These are phyloP conservation scores for Hapsidospora chrysogenum DNA, from an alignment of 495 filamentous ascomycete species.

Conservation along the genomic window DNA sequence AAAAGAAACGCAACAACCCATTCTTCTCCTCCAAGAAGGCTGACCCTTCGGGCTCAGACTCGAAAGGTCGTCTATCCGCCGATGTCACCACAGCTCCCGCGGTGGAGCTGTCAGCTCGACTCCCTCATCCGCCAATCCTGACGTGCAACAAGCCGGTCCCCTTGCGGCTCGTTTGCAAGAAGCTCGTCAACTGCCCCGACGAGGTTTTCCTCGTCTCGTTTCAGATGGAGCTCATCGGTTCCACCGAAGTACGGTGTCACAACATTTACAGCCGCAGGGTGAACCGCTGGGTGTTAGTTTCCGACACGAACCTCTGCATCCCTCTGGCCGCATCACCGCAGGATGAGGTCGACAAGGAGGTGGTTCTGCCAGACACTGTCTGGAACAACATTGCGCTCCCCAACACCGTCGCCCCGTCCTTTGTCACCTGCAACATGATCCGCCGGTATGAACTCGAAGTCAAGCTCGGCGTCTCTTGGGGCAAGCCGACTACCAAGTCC, in stretches of 20 bases:
- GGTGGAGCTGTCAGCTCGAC: conserved; percentile 54
- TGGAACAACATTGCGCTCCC: conserved; percentile 61
- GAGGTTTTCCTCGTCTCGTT: conserved; percentile 59
- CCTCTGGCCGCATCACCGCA: conserved; percentile 35
- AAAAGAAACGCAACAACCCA: conserved; percentile 29
- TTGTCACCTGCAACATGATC: conserved; percentile 75
- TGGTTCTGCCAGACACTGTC: conserved; percentile 42
- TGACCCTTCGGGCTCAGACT: not conserved
- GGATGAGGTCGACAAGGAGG: conserved; percentile 47
- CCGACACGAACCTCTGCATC: conserved; percentile 45
- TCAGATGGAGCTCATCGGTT: conserved; percentile 65
- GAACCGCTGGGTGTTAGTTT: conserved; percentile 51
- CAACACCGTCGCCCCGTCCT: conserved; percentile 69
- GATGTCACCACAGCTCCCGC: conserved; percentile 14
- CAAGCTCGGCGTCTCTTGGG: conserved; percentile 51
- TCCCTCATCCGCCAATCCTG: conserved; percentile 77
- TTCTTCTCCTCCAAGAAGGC: conserved; percentile 29
- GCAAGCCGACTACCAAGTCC: conserved; percentile 9
- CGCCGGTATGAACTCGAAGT: conserved; percentile 73
- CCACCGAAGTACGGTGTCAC: conserved; percentile 61
- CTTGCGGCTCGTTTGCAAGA: conserved; percentile 60
- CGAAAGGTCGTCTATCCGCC: not conserved
- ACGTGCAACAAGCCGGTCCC: conserved; percentile 79
- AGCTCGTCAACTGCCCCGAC: conserved; percentile 44
- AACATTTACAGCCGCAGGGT: conserved; percentile 47